Evolutionary conservation across 2,329 filamentous ascomycete species (phyloP), one percentile per base, ranked within the genome.

Genomic region (Pleoardoris graminearum): DNA sequence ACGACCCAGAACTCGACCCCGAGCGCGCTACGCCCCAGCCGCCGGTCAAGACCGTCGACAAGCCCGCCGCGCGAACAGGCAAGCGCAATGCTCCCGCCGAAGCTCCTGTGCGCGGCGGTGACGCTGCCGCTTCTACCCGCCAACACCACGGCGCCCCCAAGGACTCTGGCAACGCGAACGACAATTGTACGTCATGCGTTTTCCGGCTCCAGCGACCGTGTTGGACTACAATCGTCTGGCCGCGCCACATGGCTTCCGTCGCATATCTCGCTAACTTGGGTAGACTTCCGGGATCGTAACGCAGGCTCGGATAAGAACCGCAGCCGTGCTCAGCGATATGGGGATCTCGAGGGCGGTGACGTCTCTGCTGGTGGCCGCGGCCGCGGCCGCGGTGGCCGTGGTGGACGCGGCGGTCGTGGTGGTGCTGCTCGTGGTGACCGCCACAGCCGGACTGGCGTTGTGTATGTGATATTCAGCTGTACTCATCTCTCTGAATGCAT

Each of bases 21-120:
- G 90, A 93, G 79, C 86, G 86, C 79, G 82, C 83, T 37, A 47
- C 44, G 65, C 85, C 87, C 70, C 81, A 85, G 69, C 87, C 88
- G 75, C 92, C 91, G 70, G 86, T 90, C 70, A 94, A 91, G 85
- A 89, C 90, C 75, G 84, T 94, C 74, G 91, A 96, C 77, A 96
- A 94, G 86, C 84, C 86, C 63, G 78, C 82, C 65, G 80, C 85
- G 71, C 87, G 91, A 76, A 83, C 84, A 75, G 85, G 84, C 76
- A 97, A 97, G 88, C 90, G 91, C 81, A 92, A 93, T 80, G 88
- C 84, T 74, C 87, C 89, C 73, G 85, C 85, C 74, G 85, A 91
- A 74, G 83, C 85, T 70, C 85, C 89, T 53, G 63, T 65, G 52
- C 72, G 73, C 57, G 66, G 70, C 53, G 59, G 75, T 72, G 64